phyloP scores from a whole-genome alignment of 495 filamentous ascomycete species.

The Aspergillus hancockii region DNA sequence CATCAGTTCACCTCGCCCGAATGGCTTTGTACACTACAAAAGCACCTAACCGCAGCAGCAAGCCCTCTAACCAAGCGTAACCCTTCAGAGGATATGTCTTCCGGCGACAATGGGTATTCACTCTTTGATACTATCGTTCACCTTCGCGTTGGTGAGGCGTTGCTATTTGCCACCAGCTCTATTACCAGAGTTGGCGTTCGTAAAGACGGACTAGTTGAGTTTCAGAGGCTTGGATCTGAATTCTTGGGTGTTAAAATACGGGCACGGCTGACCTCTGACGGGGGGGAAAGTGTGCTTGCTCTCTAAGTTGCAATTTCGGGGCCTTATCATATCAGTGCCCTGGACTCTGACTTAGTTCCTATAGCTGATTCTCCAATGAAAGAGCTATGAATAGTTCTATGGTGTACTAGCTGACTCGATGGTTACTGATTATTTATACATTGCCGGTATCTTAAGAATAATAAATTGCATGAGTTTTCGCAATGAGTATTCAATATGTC shows the following conservation, averaged over 20 bases:
- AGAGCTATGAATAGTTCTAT: too few species aligned
- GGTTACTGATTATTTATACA: too few species aligned
- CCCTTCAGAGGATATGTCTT: constrained; percentile 41
- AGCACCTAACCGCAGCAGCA: constrained; percentile 54
- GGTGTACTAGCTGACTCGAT: too few species aligned
- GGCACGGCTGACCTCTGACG: constrained; percentile 18
- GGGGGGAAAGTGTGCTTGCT: constrained; percentile 22
- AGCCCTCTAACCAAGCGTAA: constrained; percentile 4
- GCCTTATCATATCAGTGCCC: too few species aligned
- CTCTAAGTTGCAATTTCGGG: too few species aligned
- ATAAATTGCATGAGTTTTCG: too few species aligned
- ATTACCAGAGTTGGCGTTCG: constrained; percentile 24
- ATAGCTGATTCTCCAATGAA: too few species aligned
- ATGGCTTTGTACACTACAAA: constrained; percentile 62
- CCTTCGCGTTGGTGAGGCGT: constrained; percentile 59
- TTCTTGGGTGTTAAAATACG: constrained; percentile 18
- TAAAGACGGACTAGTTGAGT: constrained; percentile 3
- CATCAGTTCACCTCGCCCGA: constrained; percentile 73
- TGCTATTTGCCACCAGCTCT: constrained; percentile 63
- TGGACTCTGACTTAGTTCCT: too few species aligned
- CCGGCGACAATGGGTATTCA: constrained; percentile 10
- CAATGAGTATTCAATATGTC: too few species aligned
- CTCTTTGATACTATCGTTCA: constrained; percentile 49
- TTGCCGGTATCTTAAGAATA: too few species aligned
- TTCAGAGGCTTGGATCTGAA: constrained; percentile 10